A percentile compares a stretch with the other conserved stretches of the same genome.
Evolutionary conservation across 2,329 filamentous ascomycete genomes (phyloP).

Genomic region (Rhinocladiella mackenziei): DNA sequence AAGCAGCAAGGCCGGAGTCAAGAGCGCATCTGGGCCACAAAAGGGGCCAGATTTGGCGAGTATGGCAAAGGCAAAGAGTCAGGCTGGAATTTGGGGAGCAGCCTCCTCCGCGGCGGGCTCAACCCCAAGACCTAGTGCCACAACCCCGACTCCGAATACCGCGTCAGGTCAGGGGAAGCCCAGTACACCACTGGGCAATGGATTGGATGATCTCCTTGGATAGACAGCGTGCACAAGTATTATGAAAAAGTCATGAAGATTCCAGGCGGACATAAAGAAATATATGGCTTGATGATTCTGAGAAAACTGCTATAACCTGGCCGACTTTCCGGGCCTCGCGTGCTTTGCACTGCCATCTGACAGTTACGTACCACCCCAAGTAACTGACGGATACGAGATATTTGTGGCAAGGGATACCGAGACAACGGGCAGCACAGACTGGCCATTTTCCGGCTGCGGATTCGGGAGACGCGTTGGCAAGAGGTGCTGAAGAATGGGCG

Average conservation of each 20-base stretch:
- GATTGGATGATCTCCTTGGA: conserved; percentile 46
- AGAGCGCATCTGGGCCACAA: conserved; percentile 61
- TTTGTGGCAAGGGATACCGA: no score
- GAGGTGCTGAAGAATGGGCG: no score
- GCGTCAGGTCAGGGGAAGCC: conserved; percentile 33
- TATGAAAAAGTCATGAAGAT: background rate
- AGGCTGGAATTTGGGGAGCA: conserved; percentile 87
- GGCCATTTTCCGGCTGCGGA: no score
- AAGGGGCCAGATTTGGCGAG: conserved; percentile 80
- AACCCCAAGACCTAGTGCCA: conserved; percentile 44
- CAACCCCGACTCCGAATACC: conserved; percentile 40
- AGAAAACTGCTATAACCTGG: no score
- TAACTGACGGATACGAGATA: no score
- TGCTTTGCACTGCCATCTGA: no score
- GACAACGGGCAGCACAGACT: no score
- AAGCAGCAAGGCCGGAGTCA: conserved; percentile 67
- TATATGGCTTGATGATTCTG: conserved; percentile 2
- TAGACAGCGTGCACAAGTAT: conserved; percentile 23
- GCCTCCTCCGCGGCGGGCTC: conserved; percentile 53
- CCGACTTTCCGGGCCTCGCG: no score
- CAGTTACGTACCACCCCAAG: no score
- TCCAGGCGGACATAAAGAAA: conserved; percentile 4
- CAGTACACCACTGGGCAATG: conserved; percentile 36
- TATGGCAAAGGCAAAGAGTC: conserved; percentile 96
- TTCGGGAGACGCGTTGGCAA: no score